phyloP scores from a whole-genome alignment of 1,284 basidiomycete species.

The Rhodotorula sp. region DNA sequence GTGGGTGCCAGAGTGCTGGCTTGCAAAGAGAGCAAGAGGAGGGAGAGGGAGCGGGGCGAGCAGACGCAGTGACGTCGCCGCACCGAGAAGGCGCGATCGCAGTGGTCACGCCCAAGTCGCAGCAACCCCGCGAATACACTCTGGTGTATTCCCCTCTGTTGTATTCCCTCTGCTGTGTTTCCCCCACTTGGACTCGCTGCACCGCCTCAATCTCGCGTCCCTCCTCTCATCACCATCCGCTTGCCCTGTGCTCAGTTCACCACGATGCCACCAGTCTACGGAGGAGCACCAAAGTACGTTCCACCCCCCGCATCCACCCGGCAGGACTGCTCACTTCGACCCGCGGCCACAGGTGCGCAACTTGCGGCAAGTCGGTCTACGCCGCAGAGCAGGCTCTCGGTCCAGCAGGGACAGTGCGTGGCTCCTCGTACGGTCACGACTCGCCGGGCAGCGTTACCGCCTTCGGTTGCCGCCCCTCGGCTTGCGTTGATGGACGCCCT shows the following conservation, averaged over 20 bases:
- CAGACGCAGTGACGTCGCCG: neutral
- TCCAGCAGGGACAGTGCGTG: constrained; percentile 51
- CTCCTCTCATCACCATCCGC: neutral
- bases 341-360: constrained; percentile 45
- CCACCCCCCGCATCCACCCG: too few species aligned
- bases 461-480: too few species aligned
- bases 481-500: neutral
- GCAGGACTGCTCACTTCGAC: neutral
- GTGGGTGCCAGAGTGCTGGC: neutral
- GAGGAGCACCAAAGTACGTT: neutral
- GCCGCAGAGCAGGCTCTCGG: constrained; percentile 54
- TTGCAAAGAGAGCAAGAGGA: neutral
- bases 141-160: neutral
- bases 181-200: neutral
- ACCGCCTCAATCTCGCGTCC: neutral
- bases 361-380: constrained; percentile 51
- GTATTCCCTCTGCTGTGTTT: too few species aligned
- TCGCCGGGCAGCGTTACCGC: too few species aligned
- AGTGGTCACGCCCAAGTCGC: neutral
- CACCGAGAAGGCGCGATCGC: too few species aligned
- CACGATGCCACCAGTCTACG: constrained; percentile 22
- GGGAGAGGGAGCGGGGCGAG: neutral
- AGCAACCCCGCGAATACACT: neutral
- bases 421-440: neutral
- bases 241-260: too few species aligned